Evolutionary conservation across 768 basidiomycete species (phyloP).

Genomic region (Terana coerulea): DNA sequence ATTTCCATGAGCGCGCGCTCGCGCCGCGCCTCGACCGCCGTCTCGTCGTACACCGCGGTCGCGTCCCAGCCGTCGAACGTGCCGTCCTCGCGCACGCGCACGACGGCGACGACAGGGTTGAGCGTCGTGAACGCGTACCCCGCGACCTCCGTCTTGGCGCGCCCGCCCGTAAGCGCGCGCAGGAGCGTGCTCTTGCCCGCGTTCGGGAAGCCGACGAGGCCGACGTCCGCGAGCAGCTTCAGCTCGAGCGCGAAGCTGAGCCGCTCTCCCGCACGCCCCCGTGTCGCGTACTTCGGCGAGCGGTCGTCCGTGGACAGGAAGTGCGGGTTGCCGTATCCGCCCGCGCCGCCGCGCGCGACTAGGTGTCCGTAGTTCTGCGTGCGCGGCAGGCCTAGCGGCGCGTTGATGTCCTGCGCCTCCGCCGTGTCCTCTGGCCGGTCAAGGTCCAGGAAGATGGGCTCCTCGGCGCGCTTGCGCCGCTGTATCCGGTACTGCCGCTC

Average conservation of each 20-base stretch:
- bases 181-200: slow-evolving; percentile 91
- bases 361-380: slow-evolving; percentile 54
- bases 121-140: slow-evolving; percentile 94
- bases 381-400: slow-evolving; percentile 59
- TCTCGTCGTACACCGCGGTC: slow-evolving; percentile 62
- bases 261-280: slow-evolving; percentile 71
- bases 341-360: slow-evolving; percentile 70
- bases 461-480: slow-evolving; percentile 37
- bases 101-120: slow-evolving; percentile 90
- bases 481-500: slow-evolving; percentile 57
- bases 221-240: slow-evolving; percentile 92
- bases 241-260: slow-evolving; percentile 87
- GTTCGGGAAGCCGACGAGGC: slow-evolving; percentile 94
- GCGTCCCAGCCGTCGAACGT: slow-evolving; percentile 58
- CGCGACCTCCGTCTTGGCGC: slow-evolving; percentile 82
- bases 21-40: slow-evolving; percentile 47
- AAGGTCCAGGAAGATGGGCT: slow-evolving; percentile 56
- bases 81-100: slow-evolving; percentile 78
- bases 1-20: slow-evolving; percentile 42
- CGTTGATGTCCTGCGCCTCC: slow-evolving; percentile 40
- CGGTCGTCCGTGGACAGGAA: slow-evolving; percentile 67
- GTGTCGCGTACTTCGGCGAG: slow-evolving; percentile 84
- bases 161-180: slow-evolving; percentile 82
- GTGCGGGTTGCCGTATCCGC: slow-evolving; percentile 88
- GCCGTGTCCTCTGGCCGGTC: slow-evolving; percentile 44